A percentile compares a stretch with the other conserved stretches of the same genome.
phyloP scores from a whole-genome alignment of 1,139 yeast genomes.

The Sugiyamaella castrensis region DNA sequence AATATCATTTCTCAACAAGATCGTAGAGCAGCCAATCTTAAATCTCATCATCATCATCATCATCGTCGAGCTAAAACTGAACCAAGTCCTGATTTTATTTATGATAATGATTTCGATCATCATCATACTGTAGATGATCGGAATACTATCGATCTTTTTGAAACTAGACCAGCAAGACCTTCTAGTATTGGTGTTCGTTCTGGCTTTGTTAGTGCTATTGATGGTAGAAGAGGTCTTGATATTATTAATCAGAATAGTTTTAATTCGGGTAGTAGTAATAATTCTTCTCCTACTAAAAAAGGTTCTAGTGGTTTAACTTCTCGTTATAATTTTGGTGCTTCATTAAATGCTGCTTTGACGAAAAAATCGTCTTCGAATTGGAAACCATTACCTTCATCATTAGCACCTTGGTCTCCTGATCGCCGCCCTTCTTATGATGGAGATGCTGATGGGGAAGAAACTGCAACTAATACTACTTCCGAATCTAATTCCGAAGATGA shows the following conservation, averaged over 20 bases:
- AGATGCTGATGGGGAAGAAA: conserved; percentile 14
- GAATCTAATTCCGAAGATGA: conserved; percentile 18
- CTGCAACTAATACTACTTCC: conserved; percentile 17
- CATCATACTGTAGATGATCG: conserved; percentile 10
- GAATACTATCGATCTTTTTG: conserved; percentile 7
- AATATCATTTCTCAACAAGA: too few species aligned
- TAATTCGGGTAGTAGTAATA: not conserved
- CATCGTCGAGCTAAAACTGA: conserved; percentile 16
- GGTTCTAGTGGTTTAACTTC: conserved; percentile 29
- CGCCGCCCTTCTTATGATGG: conserved; percentile 9
- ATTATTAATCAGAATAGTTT: too few species aligned
- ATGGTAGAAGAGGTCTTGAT: too few species aligned
- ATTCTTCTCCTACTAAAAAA: conserved; percentile 17
- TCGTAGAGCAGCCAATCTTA: too few species aligned
- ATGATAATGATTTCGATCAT: conserved; percentile 17
- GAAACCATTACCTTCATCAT: not conserved
- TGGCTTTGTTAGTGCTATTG: too few species aligned
- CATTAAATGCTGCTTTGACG: conserved; percentile 26
- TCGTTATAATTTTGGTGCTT: conserved; percentile 41
- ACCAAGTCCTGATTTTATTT: conserved; percentile 13
- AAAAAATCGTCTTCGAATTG: conserved; percentile 1
- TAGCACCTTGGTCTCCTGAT: not conserved
- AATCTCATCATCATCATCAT: conserved; percentile 12
- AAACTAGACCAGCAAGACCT: not conserved
- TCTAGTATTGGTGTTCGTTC: too few species aligned